Conservation (phyloP, 176 grass and related monocot genomes). For the Chloris gayana region DNA sequence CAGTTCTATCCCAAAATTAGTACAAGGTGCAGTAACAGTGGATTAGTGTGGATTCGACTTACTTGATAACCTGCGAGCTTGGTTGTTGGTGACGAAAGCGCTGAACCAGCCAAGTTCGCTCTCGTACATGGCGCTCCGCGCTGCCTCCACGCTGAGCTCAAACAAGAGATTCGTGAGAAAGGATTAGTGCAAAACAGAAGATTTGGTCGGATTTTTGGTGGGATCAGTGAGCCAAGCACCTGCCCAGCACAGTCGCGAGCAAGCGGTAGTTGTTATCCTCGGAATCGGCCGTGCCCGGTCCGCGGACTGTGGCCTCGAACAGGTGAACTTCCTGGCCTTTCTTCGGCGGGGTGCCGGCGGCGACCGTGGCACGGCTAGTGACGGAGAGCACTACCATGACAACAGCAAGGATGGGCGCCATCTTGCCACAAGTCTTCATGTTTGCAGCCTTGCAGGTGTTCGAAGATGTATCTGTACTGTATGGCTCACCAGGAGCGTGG, state of each 20-base stretch:
- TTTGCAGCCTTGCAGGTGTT: not conserved
- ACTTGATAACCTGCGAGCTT: slow-evolving; percentile 45
- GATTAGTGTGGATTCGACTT: slow-evolving; percentile 1
- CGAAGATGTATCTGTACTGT: not conserved
- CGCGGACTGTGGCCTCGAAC: slow-evolving; percentile 40
- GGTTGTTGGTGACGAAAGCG: slow-evolving; percentile 50
- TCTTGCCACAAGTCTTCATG: slow-evolving; percentile 28
- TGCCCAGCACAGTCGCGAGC: slow-evolving; percentile 46
- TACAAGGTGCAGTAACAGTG: not conserved
- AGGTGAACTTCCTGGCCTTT: slow-evolving; percentile 37
- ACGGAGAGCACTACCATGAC: slow-evolving; percentile 19
- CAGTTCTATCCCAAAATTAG: not conserved
- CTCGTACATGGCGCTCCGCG: slow-evolving; percentile 36
- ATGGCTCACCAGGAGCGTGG: not conserved
- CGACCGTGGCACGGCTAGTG: not conserved
- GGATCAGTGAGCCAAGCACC: not conserved
- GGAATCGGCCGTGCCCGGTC: not conserved
- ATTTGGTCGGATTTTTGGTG: not conserved
- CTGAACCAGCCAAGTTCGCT: slow-evolving; percentile 32
- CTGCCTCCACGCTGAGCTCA: slow-evolving; percentile 30
- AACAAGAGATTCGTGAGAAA: not conserved
- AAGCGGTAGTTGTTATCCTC: slow-evolving; percentile 44
- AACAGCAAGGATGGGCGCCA: not conserved
- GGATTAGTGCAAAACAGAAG: not conserved
- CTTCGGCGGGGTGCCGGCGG: not conserved